Conservation (phyloP, 139 green algal species). For the Chlorella sp. region DNA sequence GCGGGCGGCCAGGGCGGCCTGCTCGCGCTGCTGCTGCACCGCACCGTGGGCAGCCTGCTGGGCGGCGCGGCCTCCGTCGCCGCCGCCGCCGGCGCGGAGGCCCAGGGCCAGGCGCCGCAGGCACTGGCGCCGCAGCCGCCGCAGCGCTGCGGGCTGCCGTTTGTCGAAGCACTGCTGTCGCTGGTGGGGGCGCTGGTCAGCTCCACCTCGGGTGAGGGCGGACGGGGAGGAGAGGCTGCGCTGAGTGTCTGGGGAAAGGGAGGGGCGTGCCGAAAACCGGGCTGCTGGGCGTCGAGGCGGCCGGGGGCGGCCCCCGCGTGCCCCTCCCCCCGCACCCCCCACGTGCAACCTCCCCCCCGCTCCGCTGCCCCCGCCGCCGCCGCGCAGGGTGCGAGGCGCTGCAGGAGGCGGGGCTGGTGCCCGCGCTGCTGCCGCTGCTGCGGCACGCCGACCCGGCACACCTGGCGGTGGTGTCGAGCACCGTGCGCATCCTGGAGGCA, state of each 20-base stretch:
- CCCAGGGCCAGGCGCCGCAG: neutral
- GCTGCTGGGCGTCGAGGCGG: too few relatives aligned
- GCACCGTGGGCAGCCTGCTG: conserved; percentile 33
- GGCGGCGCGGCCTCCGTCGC: too few relatives aligned
- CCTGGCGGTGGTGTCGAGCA: conserved; percentile 65
- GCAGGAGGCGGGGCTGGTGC: conserved; percentile 81
- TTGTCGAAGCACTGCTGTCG: conserved; percentile 84
- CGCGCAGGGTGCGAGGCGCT: conserved; percentile 70
- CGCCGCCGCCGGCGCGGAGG: too few relatives aligned
- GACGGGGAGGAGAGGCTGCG: too few relatives aligned
- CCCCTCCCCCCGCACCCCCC: too few relatives aligned
- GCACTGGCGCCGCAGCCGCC: neutral
- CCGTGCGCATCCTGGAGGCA: conserved; percentile 82
- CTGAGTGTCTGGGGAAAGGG: neutral
- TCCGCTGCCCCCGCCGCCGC: neutral
- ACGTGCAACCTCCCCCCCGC: too few relatives aligned
- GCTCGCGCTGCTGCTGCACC: conserved; percentile 80
- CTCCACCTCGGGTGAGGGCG: conserved; percentile 43
- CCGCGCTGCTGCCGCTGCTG: conserved; percentile 86
- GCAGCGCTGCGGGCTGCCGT: conserved; percentile 46
- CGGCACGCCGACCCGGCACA: conserved; percentile 58
- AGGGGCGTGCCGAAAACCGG: too few relatives aligned
- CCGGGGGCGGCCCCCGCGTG: too few relatives aligned
- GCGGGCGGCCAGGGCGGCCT: conserved; percentile 74
- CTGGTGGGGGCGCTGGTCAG: conserved; percentile 75